These are phyloP conservation scores for Usnea hakonensis DNA, from an alignment of 495 filamentous ascomycete species.

Conservation along the genomic window DNA sequence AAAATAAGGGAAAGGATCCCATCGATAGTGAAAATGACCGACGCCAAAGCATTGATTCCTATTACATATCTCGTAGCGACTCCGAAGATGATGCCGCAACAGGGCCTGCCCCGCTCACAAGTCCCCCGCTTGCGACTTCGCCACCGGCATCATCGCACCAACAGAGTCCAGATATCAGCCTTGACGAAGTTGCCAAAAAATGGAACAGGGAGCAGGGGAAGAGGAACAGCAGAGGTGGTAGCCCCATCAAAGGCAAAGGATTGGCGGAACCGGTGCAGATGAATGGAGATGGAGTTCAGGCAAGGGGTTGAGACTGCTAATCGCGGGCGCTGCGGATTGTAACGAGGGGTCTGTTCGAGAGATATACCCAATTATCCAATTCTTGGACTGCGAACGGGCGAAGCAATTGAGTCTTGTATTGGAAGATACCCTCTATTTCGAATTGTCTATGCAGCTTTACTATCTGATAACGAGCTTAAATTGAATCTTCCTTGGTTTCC, in stretches of 20 bases:
- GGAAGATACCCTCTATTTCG: not conserved
- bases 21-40: not conserved
- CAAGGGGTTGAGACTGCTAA: not conserved
- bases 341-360: not conserved
- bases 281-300: not conserved
- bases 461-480: not conserved
- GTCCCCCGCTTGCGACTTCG: constrained; percentile 12
- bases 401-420: not conserved
- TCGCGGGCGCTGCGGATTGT: not conserved
- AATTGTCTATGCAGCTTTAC: not conserved
- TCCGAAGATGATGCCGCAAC: not conserved
- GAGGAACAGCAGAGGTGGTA: not conserved
- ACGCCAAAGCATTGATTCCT: constrained; percentile 1
- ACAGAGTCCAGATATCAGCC: not conserved
- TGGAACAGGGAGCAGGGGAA: constrained; percentile 12
- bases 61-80: constrained; percentile 2
- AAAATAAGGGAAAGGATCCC: not conserved
- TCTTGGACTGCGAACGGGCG: not conserved
- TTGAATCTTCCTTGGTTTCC: no score
- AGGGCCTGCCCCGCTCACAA: not conserved
- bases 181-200: constrained; percentile 14
- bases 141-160: constrained; percentile 4
- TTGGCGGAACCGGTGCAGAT: not conserved
- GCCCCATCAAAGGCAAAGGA: not conserved
- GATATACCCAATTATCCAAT: not conserved